Percentiles rank a stretch among this genome's conserved stretches.
These are phyloP conservation scores for Corymbia maculata DNA, from an alignment of 345 rosid species.

Conservation along the genomic window DNA sequence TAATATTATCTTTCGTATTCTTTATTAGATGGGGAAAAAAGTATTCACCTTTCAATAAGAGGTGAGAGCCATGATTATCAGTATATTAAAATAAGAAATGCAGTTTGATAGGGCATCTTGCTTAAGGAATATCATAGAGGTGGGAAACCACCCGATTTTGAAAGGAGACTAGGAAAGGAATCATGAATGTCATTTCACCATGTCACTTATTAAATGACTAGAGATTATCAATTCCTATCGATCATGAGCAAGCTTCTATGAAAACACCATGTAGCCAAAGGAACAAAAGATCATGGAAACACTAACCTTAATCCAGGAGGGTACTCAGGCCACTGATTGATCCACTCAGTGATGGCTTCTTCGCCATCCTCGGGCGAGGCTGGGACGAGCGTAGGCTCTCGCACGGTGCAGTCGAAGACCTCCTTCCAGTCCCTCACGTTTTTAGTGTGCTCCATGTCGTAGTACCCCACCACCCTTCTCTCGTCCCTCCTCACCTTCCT, in stretches of 20 bases:
- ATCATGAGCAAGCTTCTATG: not conserved
- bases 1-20: too few relatives aligned
- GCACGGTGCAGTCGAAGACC: slow-evolving; percentile 41
- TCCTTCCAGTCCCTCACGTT: slow-evolving; percentile 64
- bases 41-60: too few relatives aligned
- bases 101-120: too few relatives aligned
- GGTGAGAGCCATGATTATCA: too few relatives aligned
- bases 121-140: too few relatives aligned
- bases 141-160: too few relatives aligned
- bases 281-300: slow-evolving; percentile 5
- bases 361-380: slow-evolving; percentile 32
- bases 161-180: too few relatives aligned
- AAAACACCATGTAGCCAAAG: not conserved
- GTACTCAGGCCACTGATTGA: slow-evolving; percentile 46
- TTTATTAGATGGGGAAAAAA: too few relatives aligned
- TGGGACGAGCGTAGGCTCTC: slow-evolving; percentile 37
- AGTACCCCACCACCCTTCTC: slow-evolving; percentile 34
- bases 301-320: slow-evolving; percentile 39
- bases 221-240: not conserved
- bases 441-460: slow-evolving; percentile 55
- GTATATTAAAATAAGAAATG: too few relatives aligned
- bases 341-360: slow-evolving; percentile 9
- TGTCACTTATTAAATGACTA: not conserved
- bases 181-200: not conserved
- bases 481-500: slow-evolving; percentile 45